Percentiles rank a stretch among this genome's conserved stretches.
Conservation (phyloP, 208 protist genomes). For the Acanthamoeba culbertsoni region DNA sequence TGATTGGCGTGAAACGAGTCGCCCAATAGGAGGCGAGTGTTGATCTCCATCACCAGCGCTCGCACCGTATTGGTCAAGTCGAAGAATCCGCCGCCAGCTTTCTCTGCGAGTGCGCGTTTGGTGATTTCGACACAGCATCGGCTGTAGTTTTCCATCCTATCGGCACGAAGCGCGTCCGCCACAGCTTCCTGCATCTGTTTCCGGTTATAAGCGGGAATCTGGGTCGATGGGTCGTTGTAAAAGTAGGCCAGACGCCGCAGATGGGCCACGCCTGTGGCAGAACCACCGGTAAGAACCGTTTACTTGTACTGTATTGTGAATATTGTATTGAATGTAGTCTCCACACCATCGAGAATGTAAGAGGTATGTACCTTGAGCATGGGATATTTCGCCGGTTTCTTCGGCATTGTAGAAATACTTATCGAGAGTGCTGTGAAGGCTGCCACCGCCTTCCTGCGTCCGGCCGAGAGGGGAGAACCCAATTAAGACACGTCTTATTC, state of each 20-base stretch:
- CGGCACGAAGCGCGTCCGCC: neutral
- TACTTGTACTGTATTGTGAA: neutral
- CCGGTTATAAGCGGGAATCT: neutral
- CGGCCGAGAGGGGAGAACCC: neutral
- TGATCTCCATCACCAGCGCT: neutral
- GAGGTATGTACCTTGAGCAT: neutral
- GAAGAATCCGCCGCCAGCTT: neutral
- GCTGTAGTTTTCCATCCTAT: neutral
- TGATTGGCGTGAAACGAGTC: neutral
- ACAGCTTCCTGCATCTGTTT: neutral
- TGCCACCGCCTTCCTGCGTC: neutral
- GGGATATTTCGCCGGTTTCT: neutral
- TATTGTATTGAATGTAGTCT: neutral
- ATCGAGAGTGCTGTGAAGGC: slow-evolving; percentile 13
- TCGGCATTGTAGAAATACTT: slow-evolving; percentile 39
- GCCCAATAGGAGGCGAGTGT: neutral
- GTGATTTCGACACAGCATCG: neutral
- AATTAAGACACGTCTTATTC: too few species aligned
- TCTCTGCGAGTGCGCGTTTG: neutral
- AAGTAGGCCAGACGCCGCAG: neutral
- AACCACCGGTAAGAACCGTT: neutral
- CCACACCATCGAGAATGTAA: neutral
- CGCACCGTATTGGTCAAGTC: neutral
- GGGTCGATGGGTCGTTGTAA: neutral
- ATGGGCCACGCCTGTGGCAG: neutral